Evolutionary conservation across 805 yeast genomes (phyloP).

Genomic region (Candida mattraensis): DNA sequence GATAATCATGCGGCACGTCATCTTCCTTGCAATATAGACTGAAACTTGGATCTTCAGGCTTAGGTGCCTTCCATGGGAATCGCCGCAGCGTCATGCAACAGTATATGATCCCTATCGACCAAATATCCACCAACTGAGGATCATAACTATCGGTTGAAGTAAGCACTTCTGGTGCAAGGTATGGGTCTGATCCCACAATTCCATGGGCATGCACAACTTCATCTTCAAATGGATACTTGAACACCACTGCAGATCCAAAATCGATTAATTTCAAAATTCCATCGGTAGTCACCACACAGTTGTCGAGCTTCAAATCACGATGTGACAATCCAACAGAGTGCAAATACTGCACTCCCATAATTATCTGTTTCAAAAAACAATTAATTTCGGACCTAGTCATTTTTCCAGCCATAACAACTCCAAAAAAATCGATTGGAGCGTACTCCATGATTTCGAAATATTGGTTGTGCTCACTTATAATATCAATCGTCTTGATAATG

Average conservation of each 20-base stretch:
- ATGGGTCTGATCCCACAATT: constrained; percentile 84
- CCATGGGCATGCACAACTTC: constrained; percentile 65
- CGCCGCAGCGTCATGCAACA: constrained; percentile 85
- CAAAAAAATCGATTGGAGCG: constrained; percentile 81
- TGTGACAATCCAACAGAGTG: constrained; percentile 82
- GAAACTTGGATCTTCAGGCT: constrained; percentile 66
- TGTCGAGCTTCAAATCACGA: constrained; percentile 78
- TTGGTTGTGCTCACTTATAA: constrained; percentile 65
- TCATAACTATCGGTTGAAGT: constrained; percentile 55
- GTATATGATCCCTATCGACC: constrained; percentile 83
- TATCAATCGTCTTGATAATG: constrained; percentile 74
- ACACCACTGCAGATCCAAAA: constrained; percentile 82
- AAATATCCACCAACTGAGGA: constrained; percentile 76
- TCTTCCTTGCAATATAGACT: constrained; percentile 63
- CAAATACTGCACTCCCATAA: constrained; percentile 69
- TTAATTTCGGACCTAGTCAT: constrained; percentile 81
- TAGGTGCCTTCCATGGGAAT: constrained; percentile 88
- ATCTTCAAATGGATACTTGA: constrained; percentile 71
- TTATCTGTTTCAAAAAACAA: constrained; percentile 75
- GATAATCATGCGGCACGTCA: constrained; percentile 76
- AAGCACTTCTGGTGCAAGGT: constrained; percentile 80
- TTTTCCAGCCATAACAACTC: constrained; percentile 82
- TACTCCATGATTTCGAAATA: constrained; percentile 85
- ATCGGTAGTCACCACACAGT: constrained; percentile 72
- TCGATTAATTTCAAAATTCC: constrained; percentile 80